phyloP scores from a whole-genome alignment of 2,329 filamentous ascomycete species.

The Aspergillus phoenicis region DNA sequence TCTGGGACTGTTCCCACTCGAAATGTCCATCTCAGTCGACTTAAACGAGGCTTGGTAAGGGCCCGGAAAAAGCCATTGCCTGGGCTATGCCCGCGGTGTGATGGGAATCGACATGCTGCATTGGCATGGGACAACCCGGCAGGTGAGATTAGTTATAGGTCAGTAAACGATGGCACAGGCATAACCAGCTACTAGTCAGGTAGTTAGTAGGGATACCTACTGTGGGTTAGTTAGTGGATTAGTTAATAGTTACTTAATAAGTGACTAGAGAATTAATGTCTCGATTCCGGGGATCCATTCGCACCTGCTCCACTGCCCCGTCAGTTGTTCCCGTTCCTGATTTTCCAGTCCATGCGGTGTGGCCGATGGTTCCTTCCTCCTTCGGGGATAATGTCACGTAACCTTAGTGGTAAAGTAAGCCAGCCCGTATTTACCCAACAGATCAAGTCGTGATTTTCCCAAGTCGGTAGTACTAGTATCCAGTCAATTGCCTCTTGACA shows the following conservation, averaged over 20 bases:
- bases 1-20: neutral
- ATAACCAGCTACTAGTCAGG: too few species aligned
- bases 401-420: neutral
- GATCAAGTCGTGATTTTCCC: too few species aligned
- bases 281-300: neutral
- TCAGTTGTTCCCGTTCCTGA: neutral
- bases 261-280: neutral
- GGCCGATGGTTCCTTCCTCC: neutral
- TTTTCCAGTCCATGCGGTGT: slow-evolving; percentile 1
- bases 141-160: too few species aligned
- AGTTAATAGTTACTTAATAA: neutral
- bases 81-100: neutral
- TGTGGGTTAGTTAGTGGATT: too few species aligned
- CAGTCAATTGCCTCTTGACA: too few species aligned
- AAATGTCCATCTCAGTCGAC: too few species aligned
- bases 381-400: neutral
- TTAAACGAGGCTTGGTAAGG: neutral
- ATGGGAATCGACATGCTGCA: neutral
- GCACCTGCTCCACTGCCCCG: neutral
- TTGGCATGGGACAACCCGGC: neutral
- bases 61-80: neutral
- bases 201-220: too few species aligned
- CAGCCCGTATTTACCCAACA: neutral
- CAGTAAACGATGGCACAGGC: too few species aligned
- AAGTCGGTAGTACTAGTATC: too few species aligned